Conservation (phyloP, 495 filamentous ascomycete species). For the Penicillium desertorum region DNA sequence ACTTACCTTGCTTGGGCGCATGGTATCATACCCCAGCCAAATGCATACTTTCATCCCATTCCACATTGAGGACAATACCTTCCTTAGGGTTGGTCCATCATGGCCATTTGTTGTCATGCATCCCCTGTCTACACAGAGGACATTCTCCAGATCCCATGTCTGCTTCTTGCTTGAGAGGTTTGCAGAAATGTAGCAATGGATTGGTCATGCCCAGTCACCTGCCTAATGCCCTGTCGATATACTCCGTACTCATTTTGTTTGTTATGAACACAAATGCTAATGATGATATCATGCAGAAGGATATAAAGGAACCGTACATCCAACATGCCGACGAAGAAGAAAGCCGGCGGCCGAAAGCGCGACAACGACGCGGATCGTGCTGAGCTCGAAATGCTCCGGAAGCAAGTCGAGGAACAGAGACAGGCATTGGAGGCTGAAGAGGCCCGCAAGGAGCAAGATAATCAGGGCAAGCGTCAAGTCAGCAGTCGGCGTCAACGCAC, state of each 20-base stretch:
- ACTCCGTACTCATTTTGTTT: not conserved
- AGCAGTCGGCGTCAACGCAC: conserved; percentile 23
- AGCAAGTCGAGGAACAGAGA: not conserved
- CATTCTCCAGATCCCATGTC: not conserved
- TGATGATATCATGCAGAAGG: not conserved
- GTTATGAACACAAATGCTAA: not conserved
- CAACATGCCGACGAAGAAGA: not conserved
- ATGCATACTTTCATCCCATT: not conserved
- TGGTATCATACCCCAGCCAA: not conserved
- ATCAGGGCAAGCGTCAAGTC: not conserved
- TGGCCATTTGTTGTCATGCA: not conserved
- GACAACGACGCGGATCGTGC: not conserved
- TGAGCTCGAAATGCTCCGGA: not conserved
- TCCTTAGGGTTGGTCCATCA: not conserved
- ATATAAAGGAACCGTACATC: not conserved
- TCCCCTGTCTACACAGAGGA: no score
- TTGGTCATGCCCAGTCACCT: not conserved
- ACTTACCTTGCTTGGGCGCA: not conserved
- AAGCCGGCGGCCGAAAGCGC: not conserved
- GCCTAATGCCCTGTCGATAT: no score
- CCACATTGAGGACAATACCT: not conserved
- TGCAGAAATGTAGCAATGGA: not conserved
- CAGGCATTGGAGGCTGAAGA: not conserved
- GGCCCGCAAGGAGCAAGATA: not conserved
- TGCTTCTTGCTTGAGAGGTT: not conserved